Conservation (phyloP, 192 early-diverging fungal genomes). For the Umbelopsis isabellina region DNA sequence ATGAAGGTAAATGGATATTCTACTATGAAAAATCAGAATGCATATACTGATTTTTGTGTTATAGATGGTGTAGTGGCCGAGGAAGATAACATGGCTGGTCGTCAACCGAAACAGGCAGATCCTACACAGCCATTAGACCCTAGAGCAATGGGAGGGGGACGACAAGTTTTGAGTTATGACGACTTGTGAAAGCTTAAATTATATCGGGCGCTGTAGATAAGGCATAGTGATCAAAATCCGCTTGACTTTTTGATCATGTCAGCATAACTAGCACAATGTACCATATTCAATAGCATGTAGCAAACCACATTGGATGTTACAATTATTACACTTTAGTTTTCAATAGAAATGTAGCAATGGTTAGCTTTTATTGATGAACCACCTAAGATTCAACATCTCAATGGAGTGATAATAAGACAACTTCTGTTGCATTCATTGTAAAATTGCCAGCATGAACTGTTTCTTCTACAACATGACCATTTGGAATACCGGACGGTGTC, state of each 20-base stretch:
- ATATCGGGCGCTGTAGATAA: not conserved
- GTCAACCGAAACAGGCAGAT: not conserved
- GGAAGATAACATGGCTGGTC: not conserved
- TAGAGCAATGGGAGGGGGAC: slow-evolving; percentile 3
- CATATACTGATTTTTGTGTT: not conserved
- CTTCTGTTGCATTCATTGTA: not conserved
- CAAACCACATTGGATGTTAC: too few species aligned
- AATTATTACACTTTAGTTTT: too few species aligned
- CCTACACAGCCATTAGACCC: not conserved
- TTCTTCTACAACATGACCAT: not conserved
- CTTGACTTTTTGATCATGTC: not conserved
- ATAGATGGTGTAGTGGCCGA: slow-evolving; percentile 30
- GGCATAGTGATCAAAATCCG: not conserved
- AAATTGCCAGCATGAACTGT: not conserved
- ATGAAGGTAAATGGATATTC: slow-evolving; percentile 39
- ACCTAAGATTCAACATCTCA: not conserved
- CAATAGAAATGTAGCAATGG: not conserved
- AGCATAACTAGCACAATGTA: slow-evolving; percentile 3
- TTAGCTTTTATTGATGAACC: not conserved
- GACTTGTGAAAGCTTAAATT: not conserved
- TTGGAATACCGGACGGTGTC: not conserved
- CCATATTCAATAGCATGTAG: slow-evolving; percentile 16
- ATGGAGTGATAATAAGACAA: not conserved
- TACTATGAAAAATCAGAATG: too few species aligned
- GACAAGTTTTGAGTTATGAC: slow-evolving; percentile 13